Evolutionary conservation across 495 filamentous ascomycete genomes (phyloP), one percentile per base, ranked within the genome.

Genomic region (Podospora sp.): DNA sequence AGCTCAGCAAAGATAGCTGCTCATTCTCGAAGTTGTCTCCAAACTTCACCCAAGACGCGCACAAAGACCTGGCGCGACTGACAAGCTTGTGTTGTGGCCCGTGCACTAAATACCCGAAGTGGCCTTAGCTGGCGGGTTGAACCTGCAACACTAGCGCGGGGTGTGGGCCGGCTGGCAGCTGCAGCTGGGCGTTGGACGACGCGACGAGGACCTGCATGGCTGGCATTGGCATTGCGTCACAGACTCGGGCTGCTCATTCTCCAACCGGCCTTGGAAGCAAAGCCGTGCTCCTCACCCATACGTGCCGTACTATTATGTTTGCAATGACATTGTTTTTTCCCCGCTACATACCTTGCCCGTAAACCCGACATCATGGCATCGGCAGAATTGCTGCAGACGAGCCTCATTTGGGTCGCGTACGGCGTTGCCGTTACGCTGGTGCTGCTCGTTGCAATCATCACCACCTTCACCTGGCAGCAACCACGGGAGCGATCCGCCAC

Each of bases 401-500:
- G 91, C 71, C 85, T 97, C 50, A 96, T 96, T 69, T 97, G 94
- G 93, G 86, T 94, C 33, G 86, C 94, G n/a, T 97, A 95, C 68
- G 92, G 87, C 65, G 87, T 93, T 49, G 92, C 90, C 46, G 81
- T 97, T 40, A 88, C 77, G 62, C 74, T 97, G 35, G 83, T 91
- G 67, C 81, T 93, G 46, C 76, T 85, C 60, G 86, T 92, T 66
- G 88, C 93, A 62, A 85, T 90, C 60, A 85, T 94, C 68, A 96
- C 96, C 65, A 92, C 94, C 35, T 92, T 90, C 77, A 84, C 79
- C 51, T 98, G 97, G 82, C 94, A 98, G 77, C 89, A 88, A 16
- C 92, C 93, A 46, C 86, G 90, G 53, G 96, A 98, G 56, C 89
- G 95, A 59, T 93, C 93, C 18, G 83, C 86, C 16, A 83, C 89